phyloP scores from a whole-genome alignment of 1,139 yeast species.

The Meyerozyma sp. region DNA sequence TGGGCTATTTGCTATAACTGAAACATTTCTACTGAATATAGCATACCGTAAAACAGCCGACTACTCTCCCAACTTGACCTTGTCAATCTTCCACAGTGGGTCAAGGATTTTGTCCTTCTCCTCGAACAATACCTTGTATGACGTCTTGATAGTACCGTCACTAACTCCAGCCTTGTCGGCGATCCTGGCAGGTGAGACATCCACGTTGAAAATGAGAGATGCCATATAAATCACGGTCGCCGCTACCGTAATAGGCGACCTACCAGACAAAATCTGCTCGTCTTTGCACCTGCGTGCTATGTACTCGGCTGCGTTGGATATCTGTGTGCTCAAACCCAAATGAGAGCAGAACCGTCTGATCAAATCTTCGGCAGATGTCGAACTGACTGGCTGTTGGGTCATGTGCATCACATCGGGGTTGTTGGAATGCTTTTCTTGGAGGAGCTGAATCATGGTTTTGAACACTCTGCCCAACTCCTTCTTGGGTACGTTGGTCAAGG shows the following conservation, averaged over 20 bases:
- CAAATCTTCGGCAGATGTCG: conserved; percentile 85
- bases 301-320: conserved; percentile 89
- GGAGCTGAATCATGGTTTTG: conserved; percentile 71
- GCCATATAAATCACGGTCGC: conserved; percentile 97
- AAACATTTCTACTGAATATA: not conserved
- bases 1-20: not conserved
- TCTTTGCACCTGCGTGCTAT: conserved; percentile 88
- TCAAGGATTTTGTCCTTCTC: conserved; percentile 70
- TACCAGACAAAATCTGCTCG: conserved; percentile 90
- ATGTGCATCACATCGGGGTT: conserved; percentile 57
- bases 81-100: conserved; percentile 70
- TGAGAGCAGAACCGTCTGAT: conserved; percentile 96
- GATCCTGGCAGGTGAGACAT: conserved; percentile 67
- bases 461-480: conserved; percentile 90
- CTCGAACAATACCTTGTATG: conserved; percentile 78
- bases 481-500: conserved; percentile 87
- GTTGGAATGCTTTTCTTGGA: conserved; percentile 58
- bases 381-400: conserved; percentile 40
- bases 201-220: conserved; percentile 71
- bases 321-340: conserved; percentile 77
- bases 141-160: conserved; percentile 94
- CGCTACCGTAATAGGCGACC: conserved; percentile 96
- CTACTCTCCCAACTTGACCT: conserved; percentile 50
- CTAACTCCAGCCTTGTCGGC: conserved; percentile 96
- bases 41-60: not conserved